These are phyloP conservation scores for Kuraishia cidri DNA, from an alignment of 805 yeast genomes.

Conservation along the genomic window DNA sequence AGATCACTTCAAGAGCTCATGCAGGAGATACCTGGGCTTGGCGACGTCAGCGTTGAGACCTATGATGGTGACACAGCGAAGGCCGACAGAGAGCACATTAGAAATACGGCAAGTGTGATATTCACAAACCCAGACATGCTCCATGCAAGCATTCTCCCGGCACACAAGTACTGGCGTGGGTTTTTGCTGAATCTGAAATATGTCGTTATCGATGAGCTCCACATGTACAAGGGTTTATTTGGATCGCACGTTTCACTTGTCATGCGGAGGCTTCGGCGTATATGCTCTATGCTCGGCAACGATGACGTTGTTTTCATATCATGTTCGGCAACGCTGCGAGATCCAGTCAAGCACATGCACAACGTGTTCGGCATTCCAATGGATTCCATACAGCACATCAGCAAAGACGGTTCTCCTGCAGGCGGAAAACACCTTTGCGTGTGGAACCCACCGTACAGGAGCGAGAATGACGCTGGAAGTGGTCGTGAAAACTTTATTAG, in stretches of 20 bases:
- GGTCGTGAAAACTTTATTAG: constrained; percentile 64
- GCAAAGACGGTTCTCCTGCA: constrained; percentile 82
- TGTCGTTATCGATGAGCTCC: constrained; percentile 81
- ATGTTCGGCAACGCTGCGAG: constrained; percentile 87
- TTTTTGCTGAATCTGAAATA: constrained; percentile 57
- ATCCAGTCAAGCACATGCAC: constrained; percentile 67
- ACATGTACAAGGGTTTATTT: constrained; percentile 81
- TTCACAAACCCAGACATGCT: constrained; percentile 95
- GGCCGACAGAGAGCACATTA: constrained; percentile 39
- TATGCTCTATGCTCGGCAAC: constrained; percentile 48
- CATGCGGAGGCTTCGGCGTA: constrained; percentile 68
- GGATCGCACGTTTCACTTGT: constrained; percentile 89
- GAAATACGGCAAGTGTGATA: constrained; percentile 64
- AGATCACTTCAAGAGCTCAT: constrained; percentile 61
- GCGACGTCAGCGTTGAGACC: constrained; percentile 54
- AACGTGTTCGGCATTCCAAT: constrained; percentile 58
- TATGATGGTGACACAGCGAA: constrained; percentile 91
- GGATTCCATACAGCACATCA: constrained; percentile 44
- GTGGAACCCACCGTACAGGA: constrained; percentile 78
- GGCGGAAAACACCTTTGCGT: constrained; percentile 68
- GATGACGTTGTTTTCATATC: constrained; percentile 59
- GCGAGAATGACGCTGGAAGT: constrained; percentile 42
- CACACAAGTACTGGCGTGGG: constrained; percentile 62
- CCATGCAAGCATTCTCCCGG: constrained; percentile 78
- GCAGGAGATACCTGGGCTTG: constrained; percentile 33